Evolutionary conservation across 441 rosid species (phyloP).

Genomic region (Erodium moschatum): DNA sequence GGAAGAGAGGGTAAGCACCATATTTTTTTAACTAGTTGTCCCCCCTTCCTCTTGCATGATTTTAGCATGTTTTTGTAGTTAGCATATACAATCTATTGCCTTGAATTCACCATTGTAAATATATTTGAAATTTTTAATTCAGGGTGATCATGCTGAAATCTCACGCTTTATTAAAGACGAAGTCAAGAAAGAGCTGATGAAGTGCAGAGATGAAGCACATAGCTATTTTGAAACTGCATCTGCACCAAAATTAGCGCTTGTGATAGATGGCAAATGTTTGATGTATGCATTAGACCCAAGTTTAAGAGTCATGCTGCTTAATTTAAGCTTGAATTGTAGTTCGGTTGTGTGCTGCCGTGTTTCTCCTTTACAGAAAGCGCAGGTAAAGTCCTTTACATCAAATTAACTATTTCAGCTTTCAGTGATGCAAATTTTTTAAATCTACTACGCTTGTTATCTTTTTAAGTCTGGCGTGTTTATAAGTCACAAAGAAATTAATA

Average conservation of each 20-base stretch:
- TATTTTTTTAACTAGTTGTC: background rate
- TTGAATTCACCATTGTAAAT: no score
- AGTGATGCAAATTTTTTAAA: background rate
- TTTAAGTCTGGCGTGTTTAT: background rate
- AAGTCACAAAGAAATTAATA: no score
- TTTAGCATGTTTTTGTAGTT: background rate
- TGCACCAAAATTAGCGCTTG: conserved; percentile 78
- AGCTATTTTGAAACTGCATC: conserved; percentile 38
- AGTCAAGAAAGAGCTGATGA: conserved; percentile 64
- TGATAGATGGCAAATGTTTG: conserved; percentile 95
- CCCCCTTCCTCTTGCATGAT: background rate
- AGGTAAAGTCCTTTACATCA: conserved; percentile 39
- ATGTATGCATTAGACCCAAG: conserved; percentile 93
- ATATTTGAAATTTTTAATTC: conserved; percentile 17
- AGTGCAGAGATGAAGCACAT: conserved; percentile 83
- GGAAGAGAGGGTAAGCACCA: conserved; percentile 69
- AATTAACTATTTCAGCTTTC: conserved; percentile 5
- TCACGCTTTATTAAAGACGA: conserved; percentile 81
- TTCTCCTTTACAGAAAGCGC: conserved; percentile 98
- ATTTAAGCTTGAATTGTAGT: conserved; percentile 86
- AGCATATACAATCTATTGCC: conserved; percentile 11
- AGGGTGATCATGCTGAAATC: conserved; percentile 71
- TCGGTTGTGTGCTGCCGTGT: conserved; percentile 99
- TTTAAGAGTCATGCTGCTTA: conserved; percentile 74
- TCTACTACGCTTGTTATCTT: background rate